These are phyloP conservation scores for Xylaria sp. DNA, from an alignment of 2,329 filamentous ascomycete species.

Conservation along the genomic window DNA sequence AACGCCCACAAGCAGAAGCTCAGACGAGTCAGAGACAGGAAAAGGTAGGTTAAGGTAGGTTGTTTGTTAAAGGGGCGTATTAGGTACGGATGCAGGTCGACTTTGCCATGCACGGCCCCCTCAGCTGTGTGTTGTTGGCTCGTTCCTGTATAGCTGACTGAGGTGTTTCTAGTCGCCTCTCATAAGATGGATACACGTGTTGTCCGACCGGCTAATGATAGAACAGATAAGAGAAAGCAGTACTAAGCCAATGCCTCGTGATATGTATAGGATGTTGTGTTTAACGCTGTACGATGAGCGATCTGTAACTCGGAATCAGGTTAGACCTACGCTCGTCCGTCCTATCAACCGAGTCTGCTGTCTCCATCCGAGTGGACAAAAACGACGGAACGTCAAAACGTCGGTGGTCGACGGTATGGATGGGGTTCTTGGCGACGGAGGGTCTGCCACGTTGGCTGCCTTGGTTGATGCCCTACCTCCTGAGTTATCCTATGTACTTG, in stretches of 20 bases:
- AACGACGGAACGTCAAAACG: not conserved
- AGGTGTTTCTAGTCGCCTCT: conserved; percentile 22
- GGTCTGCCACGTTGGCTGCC: conserved; percentile 48
- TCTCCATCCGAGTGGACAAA: conserved; percentile 1
- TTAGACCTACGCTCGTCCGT: conserved; percentile 12
- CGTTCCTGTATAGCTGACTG: conserved; percentile 24
- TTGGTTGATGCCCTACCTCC: conserved; percentile 42
- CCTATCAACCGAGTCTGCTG: conserved; percentile 5
- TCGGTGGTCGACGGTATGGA: conserved; percentile 23
- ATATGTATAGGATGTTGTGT: conserved; percentile 22
- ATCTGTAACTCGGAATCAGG: conserved; percentile 18
- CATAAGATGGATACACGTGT: conserved; percentile 33
- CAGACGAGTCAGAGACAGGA: conserved; percentile 4
- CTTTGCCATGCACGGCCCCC: conserved; percentile 23
- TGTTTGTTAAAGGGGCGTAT: conserved; percentile 18
- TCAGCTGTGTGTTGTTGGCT: conserved; percentile 23
- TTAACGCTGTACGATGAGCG: conserved; percentile 19
- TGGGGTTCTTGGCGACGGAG: conserved; percentile 34
- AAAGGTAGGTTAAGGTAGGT: not conserved
- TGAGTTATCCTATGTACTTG: not conserved
- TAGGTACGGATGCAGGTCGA: conserved; percentile 41
- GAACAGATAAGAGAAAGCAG: conserved; percentile 20
- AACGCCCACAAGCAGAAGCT: conserved; percentile 5
- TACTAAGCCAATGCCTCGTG: conserved; percentile 25
- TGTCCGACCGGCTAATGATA: conserved; percentile 16